These are phyloP conservation scores for Nicotiana otophora DNA, from an alignment of 257 asterid species.

Conservation along the genomic window DNA sequence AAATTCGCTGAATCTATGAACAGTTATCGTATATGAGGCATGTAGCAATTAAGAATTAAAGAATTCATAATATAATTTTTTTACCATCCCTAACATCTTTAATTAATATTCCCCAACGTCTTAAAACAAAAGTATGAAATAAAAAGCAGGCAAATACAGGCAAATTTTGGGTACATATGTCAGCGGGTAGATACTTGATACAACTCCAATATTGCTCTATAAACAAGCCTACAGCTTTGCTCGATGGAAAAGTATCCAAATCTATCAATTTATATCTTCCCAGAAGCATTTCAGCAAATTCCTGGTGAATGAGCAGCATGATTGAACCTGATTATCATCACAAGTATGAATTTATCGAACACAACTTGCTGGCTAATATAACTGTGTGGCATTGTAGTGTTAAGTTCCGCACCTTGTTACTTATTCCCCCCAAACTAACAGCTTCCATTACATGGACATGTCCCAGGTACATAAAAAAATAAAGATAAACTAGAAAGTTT, in stretches of 20 bases:
- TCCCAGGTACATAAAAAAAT: not conserved
- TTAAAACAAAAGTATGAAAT: not conserved
- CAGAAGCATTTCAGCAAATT: not conserved
- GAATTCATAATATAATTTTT: not conserved
- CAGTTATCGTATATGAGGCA: not conserved
- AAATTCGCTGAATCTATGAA: slow-evolving; percentile 60
- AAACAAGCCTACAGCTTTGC: not conserved
- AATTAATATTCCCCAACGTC: not conserved
- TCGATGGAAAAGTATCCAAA: not conserved
- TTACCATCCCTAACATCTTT: not conserved
- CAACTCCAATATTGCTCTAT: not conserved
- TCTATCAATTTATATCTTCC: not conserved
- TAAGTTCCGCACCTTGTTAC: not conserved
- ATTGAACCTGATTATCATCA: not conserved
- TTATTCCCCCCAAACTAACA: not conserved
- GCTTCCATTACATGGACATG: not conserved
- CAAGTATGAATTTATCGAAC: not conserved
- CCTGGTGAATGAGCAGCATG: not conserved
- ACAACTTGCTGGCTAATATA: not conserved
- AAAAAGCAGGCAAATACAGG: not conserved
- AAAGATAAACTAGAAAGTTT: not conserved
- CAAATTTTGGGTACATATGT: not conserved
- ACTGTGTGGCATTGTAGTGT: not conserved
- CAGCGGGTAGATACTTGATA: not conserved
- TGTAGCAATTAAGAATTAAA: not conserved